These are phyloP conservation scores for Boletus reticuloceps DNA, from an alignment of 768 basidiomycete genomes.

Conservation along the genomic window DNA sequence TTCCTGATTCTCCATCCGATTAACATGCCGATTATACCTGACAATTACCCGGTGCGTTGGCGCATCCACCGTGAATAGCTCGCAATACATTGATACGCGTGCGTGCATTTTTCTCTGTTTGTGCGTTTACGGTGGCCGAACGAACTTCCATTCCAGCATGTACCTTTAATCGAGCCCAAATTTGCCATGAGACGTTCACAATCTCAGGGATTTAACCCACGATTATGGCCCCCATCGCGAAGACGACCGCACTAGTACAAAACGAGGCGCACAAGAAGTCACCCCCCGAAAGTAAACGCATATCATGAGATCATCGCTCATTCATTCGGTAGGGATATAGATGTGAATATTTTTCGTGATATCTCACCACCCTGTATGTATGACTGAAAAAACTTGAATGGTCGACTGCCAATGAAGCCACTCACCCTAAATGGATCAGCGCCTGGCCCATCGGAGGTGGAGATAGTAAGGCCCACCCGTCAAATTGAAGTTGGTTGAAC, in stretches of 20 bases:
- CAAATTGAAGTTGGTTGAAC: too few species aligned
- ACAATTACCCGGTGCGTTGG: neutral
- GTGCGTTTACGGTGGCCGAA: neutral
- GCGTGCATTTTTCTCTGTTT: neutral
- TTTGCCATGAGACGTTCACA: neutral
- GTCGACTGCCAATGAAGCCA: neutral
- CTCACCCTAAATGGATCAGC: neutral
- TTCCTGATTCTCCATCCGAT: constrained; percentile 9
- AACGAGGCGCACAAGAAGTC: neutral
- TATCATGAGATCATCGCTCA: neutral
- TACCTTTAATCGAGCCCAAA: neutral
- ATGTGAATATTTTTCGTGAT: neutral
- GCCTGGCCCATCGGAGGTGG: neutral
- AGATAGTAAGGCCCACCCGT: neutral
- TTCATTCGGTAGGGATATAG: neutral
- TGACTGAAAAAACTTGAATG: neutral
- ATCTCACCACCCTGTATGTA: neutral
- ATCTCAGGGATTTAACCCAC: neutral
- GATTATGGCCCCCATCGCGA: neutral
- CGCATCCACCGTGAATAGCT: neutral
- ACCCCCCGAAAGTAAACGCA: neutral
- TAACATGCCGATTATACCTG: neutral
- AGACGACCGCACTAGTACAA: neutral
- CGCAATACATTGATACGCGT: neutral
- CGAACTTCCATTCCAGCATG: neutral